phyloP scores from a whole-genome alignment of 768 basidiomycete genomes.

The Lactifluus hygrophoroides region DNA sequence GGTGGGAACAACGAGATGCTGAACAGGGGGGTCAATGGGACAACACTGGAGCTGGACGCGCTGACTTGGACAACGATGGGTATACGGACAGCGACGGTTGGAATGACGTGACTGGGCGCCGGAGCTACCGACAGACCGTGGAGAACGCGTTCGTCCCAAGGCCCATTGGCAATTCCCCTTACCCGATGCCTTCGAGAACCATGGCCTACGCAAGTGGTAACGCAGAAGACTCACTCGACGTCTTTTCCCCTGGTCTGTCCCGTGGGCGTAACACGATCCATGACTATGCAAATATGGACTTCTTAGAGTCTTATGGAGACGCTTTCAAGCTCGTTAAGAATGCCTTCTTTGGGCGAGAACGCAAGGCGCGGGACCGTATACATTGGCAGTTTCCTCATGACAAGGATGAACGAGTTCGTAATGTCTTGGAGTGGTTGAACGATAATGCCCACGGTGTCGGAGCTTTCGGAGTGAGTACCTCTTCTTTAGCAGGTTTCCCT shows the following conservation, averaged over 20 bases:
- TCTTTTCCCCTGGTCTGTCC: slow-evolving; percentile 6
- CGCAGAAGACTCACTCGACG: neutral
- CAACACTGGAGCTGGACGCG: neutral
- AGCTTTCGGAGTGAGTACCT: slow-evolving; percentile 19
- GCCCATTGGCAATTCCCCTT: slow-evolving; percentile 1
- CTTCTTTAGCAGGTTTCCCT: neutral
- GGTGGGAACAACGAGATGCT: neutral
- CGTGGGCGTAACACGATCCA: slow-evolving; percentile 7
- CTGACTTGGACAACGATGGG: slow-evolving; percentile 10
- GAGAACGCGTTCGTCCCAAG: slow-evolving; percentile 7
- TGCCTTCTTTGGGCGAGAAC: slow-evolving; percentile 21
- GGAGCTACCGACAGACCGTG: neutral
- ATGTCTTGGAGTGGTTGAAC: slow-evolving; percentile 17
- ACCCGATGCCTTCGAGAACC: slow-evolving; percentile 20
- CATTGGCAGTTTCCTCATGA: slow-evolving; percentile 21
- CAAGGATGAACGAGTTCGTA: slow-evolving; percentile 18
- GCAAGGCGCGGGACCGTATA: slow-evolving; percentile 21
- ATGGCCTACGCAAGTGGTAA: slow-evolving; percentile 19
- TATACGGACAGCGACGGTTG: slow-evolving; percentile 11
- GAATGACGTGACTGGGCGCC: slow-evolving; percentile 13
- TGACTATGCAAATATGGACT: slow-evolving; percentile 2
- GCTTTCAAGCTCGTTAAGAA: slow-evolving; percentile 8
- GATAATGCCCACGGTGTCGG: slow-evolving; percentile 10
- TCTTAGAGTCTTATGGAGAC: slow-evolving; percentile 15
- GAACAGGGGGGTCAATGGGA: slow-evolving; percentile 3